Base-by-base conservation (phyloP, 2,329 filamentous ascomycete species). In the Exophiala viscosa region DNA sequence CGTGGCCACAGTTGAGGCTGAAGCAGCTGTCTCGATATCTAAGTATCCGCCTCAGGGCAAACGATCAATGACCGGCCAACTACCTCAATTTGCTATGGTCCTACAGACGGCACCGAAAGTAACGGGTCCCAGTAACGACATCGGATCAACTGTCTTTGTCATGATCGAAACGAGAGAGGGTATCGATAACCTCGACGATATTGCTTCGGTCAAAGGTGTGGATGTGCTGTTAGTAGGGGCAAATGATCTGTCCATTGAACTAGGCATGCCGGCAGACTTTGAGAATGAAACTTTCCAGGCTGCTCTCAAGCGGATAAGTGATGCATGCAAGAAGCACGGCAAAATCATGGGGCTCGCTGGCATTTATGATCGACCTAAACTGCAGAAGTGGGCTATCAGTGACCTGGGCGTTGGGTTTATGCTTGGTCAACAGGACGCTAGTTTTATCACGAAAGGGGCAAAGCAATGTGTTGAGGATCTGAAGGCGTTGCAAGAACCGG, bases 391-490 rank as follows among this genome's bases (percentile, higher is more conserved):
- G 39, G 36, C 38, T 10, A 43, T 55, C 10, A 33, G 47, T n/a
- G 35, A 49, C n/a, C 36, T 57, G 10, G 54, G 51, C 9, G 57
- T 52, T 3, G 36, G 51, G 6, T 59, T 45, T 34, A 50, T 59
- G 7, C 31, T 60, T 13, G 55, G 57, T 14, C 51, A 53, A n/a
- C 49, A 55, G 15, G 57, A 60, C 39, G 35, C 56, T 36, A 52
- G 51, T 31, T 55, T 60, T 14, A 50, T 60, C 23, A 40, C 52
- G 11, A 60, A 52, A 42, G 51, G 44, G n/a, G 43, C 50, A 31
- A 45, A 31, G 18, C 18, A n/a, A 2, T 52, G 50, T 43, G n/a
- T 43, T 31, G 43, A 52, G 3, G 35, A 36, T 28, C 17, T 52
- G 48, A 38, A 17, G 23, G 23, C 23, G 23, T 28, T 28, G 8